Evolutionary conservation across 768 basidiomycete species (phyloP).

Genomic region (Auriscalpium microsporum): DNA sequence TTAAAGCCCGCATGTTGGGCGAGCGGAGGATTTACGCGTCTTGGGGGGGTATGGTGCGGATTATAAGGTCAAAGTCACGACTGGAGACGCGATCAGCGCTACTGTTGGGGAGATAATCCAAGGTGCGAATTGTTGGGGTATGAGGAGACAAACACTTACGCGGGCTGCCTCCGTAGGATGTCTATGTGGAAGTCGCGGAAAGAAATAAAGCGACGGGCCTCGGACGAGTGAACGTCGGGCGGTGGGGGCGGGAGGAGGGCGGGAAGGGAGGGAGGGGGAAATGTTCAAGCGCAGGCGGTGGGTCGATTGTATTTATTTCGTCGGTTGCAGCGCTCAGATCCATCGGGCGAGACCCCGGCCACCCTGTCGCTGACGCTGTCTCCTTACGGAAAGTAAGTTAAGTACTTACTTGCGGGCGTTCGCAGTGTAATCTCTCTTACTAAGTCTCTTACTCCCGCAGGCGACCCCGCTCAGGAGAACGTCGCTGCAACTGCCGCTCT

Average conservation of each 20-base stretch:
- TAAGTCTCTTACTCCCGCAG: too few species aligned
- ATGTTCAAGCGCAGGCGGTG: conserved; percentile 6
- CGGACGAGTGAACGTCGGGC: conserved; percentile 1
- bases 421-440: too few species aligned
- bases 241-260: conserved; percentile 4
- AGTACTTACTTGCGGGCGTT: too few species aligned
- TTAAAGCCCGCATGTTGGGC: conserved; percentile 45
- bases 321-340: conserved; percentile 8
- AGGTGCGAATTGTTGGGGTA: background rate
- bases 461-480: too few species aligned
- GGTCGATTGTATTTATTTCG: conserved; percentile 13
- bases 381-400: too few species aligned
- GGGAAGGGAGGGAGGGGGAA: conserved; percentile 1
- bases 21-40: background rate
- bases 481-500: too few species aligned
- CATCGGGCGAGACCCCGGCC: background rate
- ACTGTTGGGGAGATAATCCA: background rate
- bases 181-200: conserved; percentile 8
- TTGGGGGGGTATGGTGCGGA: background rate
- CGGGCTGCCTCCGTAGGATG: background rate
- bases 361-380: background rate
- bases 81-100: background rate
- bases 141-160: background rate
- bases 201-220: background rate
- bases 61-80: conserved; percentile 1